These are phyloP conservation scores for Pelargonium nanum DNA, from an alignment of 345 rosid species.

Conservation along the genomic window DNA sequence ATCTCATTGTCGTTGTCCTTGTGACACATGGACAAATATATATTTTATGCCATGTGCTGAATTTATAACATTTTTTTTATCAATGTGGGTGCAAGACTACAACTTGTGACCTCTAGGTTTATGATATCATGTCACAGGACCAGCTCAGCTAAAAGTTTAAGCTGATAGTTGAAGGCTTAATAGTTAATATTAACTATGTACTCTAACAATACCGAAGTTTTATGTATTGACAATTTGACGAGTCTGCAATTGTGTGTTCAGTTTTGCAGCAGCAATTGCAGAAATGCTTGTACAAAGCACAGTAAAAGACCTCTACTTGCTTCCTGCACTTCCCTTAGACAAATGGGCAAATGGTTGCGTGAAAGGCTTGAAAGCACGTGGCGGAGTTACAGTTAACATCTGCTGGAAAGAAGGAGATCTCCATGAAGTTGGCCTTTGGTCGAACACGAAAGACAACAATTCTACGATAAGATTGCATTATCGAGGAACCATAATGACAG, in stretches of 20 bases:
- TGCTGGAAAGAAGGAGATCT: not conserved
- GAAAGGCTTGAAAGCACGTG: not conserved
- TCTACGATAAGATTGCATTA: not conserved
- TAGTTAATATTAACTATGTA: no score
- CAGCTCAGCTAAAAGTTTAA: no score
- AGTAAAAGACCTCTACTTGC: not conserved
- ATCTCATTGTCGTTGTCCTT: no score
- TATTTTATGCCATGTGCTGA: no score
- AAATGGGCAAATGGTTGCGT: not conserved
- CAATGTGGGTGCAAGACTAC: no score
- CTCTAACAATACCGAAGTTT: no score
- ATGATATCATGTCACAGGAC: no score
- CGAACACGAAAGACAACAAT: not conserved
- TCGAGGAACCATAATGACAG: not conserved
- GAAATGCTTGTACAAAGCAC: not conserved
- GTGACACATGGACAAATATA: no score
- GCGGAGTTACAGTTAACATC: not conserved
- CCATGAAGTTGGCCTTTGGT: not conserved
- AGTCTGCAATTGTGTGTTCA: not conserved
- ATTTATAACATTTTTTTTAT: no score
- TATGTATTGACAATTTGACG: not conserved
- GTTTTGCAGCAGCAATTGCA: not conserved
- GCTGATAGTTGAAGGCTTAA: no score
- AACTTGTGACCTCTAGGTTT: no score
- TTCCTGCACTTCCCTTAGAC: not conserved